Evolutionary conservation across 2,329 filamentous ascomycete species (phyloP).

Genomic region (Lasiodiplodia sp.): DNA sequence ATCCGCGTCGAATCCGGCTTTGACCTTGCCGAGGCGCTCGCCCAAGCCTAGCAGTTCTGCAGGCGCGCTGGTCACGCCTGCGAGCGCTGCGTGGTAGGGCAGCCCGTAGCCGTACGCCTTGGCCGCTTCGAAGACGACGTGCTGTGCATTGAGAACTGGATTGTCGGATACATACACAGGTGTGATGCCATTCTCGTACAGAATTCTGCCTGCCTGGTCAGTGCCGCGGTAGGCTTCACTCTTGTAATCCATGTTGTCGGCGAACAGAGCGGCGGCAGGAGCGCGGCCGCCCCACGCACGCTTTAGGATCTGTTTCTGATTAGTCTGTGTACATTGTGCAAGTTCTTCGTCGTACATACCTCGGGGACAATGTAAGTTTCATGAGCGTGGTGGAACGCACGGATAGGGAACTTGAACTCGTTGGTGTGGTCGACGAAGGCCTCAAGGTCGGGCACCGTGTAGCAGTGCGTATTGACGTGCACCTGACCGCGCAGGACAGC

Average conservation of each 20-base stretch:
- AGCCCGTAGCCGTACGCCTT: conserved; percentile 53
- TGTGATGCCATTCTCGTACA: conserved; percentile 70
- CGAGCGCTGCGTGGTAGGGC: conserved; percentile 50
- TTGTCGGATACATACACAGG: conserved; percentile 75
- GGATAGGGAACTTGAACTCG: conserved; percentile 72
- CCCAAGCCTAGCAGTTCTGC: conserved; percentile 51
- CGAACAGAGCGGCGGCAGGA: conserved; percentile 66
- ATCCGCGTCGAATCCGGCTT: conserved; percentile 51
- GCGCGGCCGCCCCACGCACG: conserved; percentile 46
- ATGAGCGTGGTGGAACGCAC: conserved; percentile 75
- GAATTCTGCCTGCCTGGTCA: conserved; percentile 70
- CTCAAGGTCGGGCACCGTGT: conserved; percentile 73
- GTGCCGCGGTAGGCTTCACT: conserved; percentile 70
- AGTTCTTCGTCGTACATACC: conserved; percentile 42
- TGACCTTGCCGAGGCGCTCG: conserved; percentile 50
- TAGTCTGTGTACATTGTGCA: too few relatives aligned
- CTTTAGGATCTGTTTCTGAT: conserved; percentile 38
- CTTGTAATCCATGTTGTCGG: conserved; percentile 78
- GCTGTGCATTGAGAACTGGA: conserved; percentile 73
- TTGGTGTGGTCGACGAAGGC: conserved; percentile 74
- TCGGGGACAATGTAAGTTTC: conserved; percentile 72
- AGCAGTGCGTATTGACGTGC: conserved; percentile 75
- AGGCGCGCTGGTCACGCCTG: conserved; percentile 49
- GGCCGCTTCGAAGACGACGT: conserved; percentile 67
- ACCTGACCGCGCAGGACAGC: conserved; percentile 72